Evolutionary conservation across 2,329 filamentous ascomycete genomes (phyloP), one percentile per base, ranked within the genome.

Genomic region (Kalmusia sp.): DNA sequence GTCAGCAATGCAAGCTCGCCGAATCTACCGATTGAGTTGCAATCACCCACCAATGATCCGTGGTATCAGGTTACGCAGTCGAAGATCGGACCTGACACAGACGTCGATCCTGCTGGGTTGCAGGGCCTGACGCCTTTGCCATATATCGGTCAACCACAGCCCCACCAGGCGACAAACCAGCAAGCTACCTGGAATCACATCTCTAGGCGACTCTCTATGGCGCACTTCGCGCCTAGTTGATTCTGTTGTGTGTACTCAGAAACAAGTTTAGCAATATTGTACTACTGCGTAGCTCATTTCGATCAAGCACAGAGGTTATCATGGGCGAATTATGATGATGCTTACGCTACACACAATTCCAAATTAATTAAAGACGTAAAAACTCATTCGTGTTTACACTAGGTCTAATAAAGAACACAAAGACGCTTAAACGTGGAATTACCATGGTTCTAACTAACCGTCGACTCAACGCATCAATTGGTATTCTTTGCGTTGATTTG

Each of bases 61-160:
- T 73, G 70, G 70, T 67, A 64, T 27, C 63, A 69, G 31, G 68
- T 70, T 22, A 59, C 69, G 22, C 68, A 72, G 37, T 70, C 67
- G 6, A 73, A 72, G 60, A 71, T 70, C 31, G 68, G 63, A 3
- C 48, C 47, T 14, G 53, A 52, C 15, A 45, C 43, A 30, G 48
- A 31, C 17, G 33, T 38, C 34, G 49, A 45, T 15, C 45, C 45
- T 17, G 59, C 58, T 15, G 65, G 59, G 19, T 49, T 65, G 30
- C 65, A 66, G 25, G 63, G 61, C 34, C 52, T 66, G 41, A 59
- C 57, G 3, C 59, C 61, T 25, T 54, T 55, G 19, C 48, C 47
- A 30, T 51, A 49, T n/a, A 28, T 50, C 22, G 59, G 52, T 39
- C 51, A 54, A 8, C 47, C 57, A 8, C 55, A 57, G 44, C 31